A percentile compares a stretch with the other conserved stretches of the same genome.
These are phyloP conservation scores for Sophora flavescens DNA, from an alignment of 306 rosid species.

Conservation along the genomic window DNA sequence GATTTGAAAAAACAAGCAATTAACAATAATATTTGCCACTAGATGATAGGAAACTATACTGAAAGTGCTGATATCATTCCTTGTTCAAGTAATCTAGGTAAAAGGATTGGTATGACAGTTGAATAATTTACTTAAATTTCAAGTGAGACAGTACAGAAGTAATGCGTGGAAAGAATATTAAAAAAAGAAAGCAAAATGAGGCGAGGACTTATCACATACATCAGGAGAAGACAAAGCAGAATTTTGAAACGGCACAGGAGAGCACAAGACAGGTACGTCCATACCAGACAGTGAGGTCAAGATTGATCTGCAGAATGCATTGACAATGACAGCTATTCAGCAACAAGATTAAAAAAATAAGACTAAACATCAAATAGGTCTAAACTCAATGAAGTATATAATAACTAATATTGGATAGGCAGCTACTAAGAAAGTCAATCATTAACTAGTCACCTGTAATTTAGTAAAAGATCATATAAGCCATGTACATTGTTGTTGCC, in stretches of 20 bases:
- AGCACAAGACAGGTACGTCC: constrained; percentile 86
- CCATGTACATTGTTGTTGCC: constrained; percentile 78
- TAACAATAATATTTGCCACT: background rate
- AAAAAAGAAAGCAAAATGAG: constrained; percentile 12
- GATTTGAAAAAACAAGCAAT: constrained; percentile 9
- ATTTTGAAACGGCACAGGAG: constrained; percentile 87
- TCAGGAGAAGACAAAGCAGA: constrained; percentile 85
- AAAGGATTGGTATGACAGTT: constrained; percentile 32
- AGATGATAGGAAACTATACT: background rate
- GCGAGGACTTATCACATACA: constrained; percentile 53
- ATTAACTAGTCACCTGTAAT: constrained; percentile 71
- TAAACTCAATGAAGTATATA: constrained; percentile 19
- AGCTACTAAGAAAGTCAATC: constrained; percentile 31
- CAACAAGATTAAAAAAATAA: constrained; percentile 33
- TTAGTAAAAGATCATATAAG: constrained; percentile 80
- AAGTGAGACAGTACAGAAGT: constrained; percentile 22
- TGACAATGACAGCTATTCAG: constrained; percentile 26
- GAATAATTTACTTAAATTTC: constrained; percentile 29
- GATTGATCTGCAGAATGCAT: constrained; percentile 68
- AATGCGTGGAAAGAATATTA: constrained; percentile 22
- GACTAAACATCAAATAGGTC: constrained; percentile 30
- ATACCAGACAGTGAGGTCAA: constrained; percentile 71
- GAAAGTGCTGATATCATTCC: background rate
- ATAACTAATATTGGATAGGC: constrained; percentile 29
- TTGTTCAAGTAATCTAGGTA: constrained; percentile 16